Percentiles rank a stretch among this genome's conserved stretches.
These are phyloP conservation scores for Protomyces gravidus DNA, from an alignment of 1,139 yeast genomes.

Conservation along the genomic window DNA sequence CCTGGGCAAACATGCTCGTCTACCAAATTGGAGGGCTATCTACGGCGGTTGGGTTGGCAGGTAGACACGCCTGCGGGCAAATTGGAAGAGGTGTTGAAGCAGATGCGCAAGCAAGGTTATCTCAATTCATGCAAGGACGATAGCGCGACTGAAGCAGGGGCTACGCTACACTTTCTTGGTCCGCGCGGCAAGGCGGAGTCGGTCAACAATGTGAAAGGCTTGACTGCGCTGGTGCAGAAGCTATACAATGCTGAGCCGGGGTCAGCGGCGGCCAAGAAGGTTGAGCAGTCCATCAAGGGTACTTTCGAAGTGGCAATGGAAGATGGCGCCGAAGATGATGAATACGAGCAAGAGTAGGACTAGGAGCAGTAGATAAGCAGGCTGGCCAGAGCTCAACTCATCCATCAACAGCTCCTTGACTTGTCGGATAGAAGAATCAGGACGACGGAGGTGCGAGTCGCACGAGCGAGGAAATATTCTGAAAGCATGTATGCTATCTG, in stretches of 20 bases:
- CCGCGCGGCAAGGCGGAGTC: conserved; percentile 27
- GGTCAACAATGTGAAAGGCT: conserved; percentile 4
- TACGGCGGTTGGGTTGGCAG: conserved; percentile 28
- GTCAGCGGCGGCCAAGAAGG: conserved; percentile 7
- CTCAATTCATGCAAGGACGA: conserved; percentile 33
- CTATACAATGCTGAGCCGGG: conserved; percentile 22
- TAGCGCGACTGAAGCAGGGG: conserved; percentile 11
- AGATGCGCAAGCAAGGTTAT: conserved; percentile 33
- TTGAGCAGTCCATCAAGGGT: conserved; percentile 6
- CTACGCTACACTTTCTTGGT: conserved; percentile 14
- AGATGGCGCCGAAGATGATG: conserved; percentile 21
- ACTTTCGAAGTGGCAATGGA: conserved; percentile 28
- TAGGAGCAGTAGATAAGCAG: no score
- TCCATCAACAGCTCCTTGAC: no score
- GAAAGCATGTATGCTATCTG: no score
- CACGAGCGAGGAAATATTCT: no score
- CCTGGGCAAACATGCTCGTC: conserved; percentile 28
- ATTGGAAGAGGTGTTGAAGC: conserved; percentile 30
- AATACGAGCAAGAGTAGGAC: no score
- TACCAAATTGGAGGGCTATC: conserved; percentile 23
- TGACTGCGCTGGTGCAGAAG: conserved; percentile 4
- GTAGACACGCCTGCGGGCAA: conserved; percentile 29
- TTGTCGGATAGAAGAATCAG: no score
- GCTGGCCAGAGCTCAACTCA: no score
- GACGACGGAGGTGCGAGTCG: no score